Conservation (phyloP, 495 filamentous ascomycete species). For the Daldinia childiae region DNA sequence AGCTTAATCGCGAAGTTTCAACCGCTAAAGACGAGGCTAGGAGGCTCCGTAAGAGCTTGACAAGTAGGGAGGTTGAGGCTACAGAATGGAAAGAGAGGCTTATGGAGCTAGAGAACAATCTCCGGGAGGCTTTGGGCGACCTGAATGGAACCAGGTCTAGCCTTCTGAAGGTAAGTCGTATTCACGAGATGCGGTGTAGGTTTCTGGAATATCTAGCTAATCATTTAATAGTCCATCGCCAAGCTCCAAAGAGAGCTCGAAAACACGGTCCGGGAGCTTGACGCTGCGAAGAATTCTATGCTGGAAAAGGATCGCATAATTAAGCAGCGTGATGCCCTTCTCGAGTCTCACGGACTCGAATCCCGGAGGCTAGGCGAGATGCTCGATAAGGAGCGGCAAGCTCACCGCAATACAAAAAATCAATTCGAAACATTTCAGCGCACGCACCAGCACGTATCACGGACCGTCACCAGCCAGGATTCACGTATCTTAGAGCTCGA, state of each 20-base stretch:
- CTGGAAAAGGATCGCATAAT: constrained; percentile 89
- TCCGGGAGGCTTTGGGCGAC: constrained; percentile 84
- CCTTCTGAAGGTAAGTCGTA: constrained; percentile 71
- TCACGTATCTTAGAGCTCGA: constrained; percentile 86
- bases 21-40: constrained; percentile 87
- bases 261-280: constrained; percentile 80
- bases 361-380: constrained; percentile 84
- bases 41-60: constrained; percentile 80
- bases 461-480: constrained; percentile 84
- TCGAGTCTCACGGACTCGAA: constrained; percentile 89
- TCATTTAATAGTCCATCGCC: constrained; percentile 70
- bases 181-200: background rate
- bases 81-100: constrained; percentile 88
- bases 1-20: constrained; percentile 83
- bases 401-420: constrained; percentile 82
- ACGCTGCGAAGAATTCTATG: constrained; percentile 75
- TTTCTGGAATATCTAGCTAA: constrained; percentile 40
- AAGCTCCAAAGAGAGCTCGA: constrained; percentile 91
- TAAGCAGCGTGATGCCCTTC: constrained; percentile 88
- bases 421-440: constrained; percentile 88
- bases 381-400: constrained; percentile 89
- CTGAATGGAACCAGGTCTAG: constrained; percentile 86
- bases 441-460: constrained; percentile 82
- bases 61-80: constrained; percentile 84
- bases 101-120: constrained; percentile 85